phyloP scores from a whole-genome alignment of 306 rosid species.

The Vicia faba region DNA sequence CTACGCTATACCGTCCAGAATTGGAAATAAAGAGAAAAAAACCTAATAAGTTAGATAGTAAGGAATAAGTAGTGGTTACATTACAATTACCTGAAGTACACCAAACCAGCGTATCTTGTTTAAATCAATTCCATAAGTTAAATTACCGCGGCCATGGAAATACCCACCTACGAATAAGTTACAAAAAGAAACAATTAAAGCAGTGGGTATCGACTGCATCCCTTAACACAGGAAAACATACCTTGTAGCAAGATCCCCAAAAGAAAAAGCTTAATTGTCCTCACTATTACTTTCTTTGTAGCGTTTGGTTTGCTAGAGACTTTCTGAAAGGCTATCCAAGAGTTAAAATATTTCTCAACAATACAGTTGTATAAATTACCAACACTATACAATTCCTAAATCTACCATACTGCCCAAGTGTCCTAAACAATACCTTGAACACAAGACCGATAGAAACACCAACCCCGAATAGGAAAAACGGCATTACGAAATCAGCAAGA shows the following conservation, averaged over 20 bases:
- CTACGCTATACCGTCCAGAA: not conserved
- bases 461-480: conserved; percentile 71
- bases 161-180: conserved; percentile 66
- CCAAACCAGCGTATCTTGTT: conserved; percentile 72
- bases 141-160: conserved; percentile 65
- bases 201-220: conserved; percentile 14
- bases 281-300: conserved; percentile 54
- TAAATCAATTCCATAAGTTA: conserved; percentile 79
- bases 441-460: conserved; percentile 71
- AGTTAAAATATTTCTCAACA: conserved; percentile 24
- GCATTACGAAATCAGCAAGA: conserved; percentile 84
- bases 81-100: conserved; percentile 62
- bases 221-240: conserved; percentile 29
- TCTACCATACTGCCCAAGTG: not conserved
- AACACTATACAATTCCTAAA: conserved; percentile 1
- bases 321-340: conserved; percentile 52
- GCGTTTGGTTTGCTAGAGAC: conserved; percentile 61
- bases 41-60: conserved; percentile 18
- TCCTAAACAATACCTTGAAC: conserved; percentile 48
- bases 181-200: conserved; percentile 36
- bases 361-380: conserved; percentile 1
- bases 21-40: conserved; percentile 3
- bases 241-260: conserved; percentile 72
- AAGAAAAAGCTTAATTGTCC: conserved; percentile 69
- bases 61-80: conserved; percentile 16